Percentiles rank a stretch among this genome's conserved stretches.
phyloP scores from a whole-genome alignment of 2,329 filamentous ascomycete genomes.

The Fusarium longipes region DNA sequence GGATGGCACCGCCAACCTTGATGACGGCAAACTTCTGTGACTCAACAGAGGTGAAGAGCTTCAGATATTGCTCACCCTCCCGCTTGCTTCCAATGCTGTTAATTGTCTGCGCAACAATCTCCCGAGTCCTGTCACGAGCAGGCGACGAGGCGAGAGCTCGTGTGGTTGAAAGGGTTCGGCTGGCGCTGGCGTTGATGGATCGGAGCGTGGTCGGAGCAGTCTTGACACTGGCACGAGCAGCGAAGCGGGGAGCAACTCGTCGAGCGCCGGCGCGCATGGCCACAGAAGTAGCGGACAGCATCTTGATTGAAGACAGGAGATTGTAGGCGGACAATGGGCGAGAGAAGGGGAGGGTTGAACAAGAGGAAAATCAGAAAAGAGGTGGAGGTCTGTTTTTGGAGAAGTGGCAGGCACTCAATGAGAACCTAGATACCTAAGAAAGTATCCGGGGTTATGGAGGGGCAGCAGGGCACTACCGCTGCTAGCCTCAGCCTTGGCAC shows the following conservation, averaged over 20 bases:
- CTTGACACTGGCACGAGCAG: slow-evolving; percentile 30
- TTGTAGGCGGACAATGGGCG: slow-evolving; percentile 16
- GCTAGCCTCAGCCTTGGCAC: not conserved
- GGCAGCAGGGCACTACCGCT: slow-evolving; percentile 23
- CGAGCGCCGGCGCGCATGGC: slow-evolving; percentile 59
- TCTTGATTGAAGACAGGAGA: slow-evolving; percentile 42
- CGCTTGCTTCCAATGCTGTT: slow-evolving; percentile 97
- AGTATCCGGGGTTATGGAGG: slow-evolving; percentile 24
- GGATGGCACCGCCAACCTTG: slow-evolving; percentile 96
- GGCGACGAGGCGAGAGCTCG: slow-evolving; percentile 36
- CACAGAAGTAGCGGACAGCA: slow-evolving; percentile 58
- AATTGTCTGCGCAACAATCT: slow-evolving; percentile 67
- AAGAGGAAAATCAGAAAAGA: slow-evolving; percentile 1
- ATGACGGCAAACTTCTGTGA: slow-evolving; percentile 98
- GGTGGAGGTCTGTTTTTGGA: slow-evolving; percentile 19
- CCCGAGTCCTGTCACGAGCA: slow-evolving; percentile 47
- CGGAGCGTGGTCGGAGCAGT: slow-evolving; percentile 43
- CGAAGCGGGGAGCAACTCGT: slow-evolving; percentile 52
- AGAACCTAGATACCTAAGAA: slow-evolving; percentile 1
- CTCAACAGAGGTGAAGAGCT: slow-evolving; percentile 95
- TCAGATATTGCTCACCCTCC: slow-evolving; percentile 96
- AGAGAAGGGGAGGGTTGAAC: slow-evolving; percentile 16
- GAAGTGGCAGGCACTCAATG: slow-evolving; percentile 6
- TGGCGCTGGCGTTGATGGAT: slow-evolving; percentile 37
- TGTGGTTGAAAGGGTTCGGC: slow-evolving; percentile 45